Conservation (phyloP, 495 filamentous ascomycete genomes). For the Neurospora sp. region DNA sequence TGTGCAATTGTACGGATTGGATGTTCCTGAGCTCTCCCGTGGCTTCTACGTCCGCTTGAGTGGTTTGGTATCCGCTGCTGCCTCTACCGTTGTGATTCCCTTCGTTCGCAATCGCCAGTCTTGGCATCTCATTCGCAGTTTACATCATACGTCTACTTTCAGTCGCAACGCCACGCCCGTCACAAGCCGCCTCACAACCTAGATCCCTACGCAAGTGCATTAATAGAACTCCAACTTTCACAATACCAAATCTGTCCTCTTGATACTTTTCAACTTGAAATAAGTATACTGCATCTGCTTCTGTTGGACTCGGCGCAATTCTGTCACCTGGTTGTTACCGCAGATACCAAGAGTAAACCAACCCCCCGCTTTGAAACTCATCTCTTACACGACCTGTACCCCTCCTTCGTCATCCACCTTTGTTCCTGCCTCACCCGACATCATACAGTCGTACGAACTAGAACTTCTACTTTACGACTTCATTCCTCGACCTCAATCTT, state of each 20-base stretch:
- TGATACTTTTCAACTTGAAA: neutral
- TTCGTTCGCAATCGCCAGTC: neutral
- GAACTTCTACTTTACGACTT: neutral
- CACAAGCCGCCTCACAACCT: neutral
- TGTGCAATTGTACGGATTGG: neutral
- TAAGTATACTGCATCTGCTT: neutral
- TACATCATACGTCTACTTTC: neutral
- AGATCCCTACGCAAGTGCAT: neutral
- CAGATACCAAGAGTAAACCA: neutral
- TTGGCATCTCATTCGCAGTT: neutral
- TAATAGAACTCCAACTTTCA: neutral
- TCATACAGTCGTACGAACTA: constrained; percentile 1
- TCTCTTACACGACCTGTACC: constrained; percentile 5
- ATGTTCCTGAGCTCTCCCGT: neutral
- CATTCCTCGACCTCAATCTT: neutral
- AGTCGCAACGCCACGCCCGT: neutral
- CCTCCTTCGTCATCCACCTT: neutral
- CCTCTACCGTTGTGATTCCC: neutral
- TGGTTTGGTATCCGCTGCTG: neutral
- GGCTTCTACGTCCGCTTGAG: neutral
- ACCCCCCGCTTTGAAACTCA: constrained; percentile 8
- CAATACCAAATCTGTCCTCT: neutral
- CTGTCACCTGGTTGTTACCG: neutral
- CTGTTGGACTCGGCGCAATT: neutral
- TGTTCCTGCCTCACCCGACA: no score